Evolutionary conservation across 2,329 filamentous ascomycete species (phyloP), one percentile per base, ranked within the genome.

Genomic region (Sporothrix brasiliensis): DNA sequence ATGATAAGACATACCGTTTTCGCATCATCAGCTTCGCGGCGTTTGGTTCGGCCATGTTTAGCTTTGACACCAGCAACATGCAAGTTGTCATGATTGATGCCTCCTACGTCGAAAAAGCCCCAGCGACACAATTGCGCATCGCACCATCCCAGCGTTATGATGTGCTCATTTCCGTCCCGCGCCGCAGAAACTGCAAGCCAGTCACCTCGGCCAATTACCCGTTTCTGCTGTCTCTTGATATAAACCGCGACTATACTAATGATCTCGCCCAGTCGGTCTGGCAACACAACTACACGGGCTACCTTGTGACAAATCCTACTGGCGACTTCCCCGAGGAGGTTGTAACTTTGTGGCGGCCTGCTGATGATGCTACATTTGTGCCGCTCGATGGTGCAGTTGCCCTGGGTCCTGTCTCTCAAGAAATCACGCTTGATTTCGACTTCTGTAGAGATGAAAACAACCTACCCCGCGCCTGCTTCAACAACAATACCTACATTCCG

Each of bases 401-500:
- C 1, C 69, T 71, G 7, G 70, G 70, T 9, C 78, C 85, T 0
- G 85, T 88, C 2, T 82, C 86, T 76, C 82, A 85, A 75, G 82
- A 84, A n/a, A 83, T 91, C 73, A 81, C 82, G 30, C 82, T 92
- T 6, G 80, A 82, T 76, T 84, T 88, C 70, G 75, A 78, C 63
- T 90, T 90, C 80, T 86, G 87, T 76, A 82, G 84, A 41, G 85
- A 92, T 56, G 81, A 79, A 39, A 86, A 92, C 74, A 87, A 87
- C 6, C 85, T 86, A 41, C 85, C 84, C 70, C 90, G 91, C 41
- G 83, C 84, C 14, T 87, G 82, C 76, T 82, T 89, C 78, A 93
- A 92, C 79, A 85, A 87, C 74, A 79, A 88, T 56, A 89, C 89
- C 5, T 93, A 91, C 76, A 84, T 90, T n/a, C 72, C 77, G 11